These are phyloP conservation scores for Dimargaris cristalligena DNA, from an alignment of 192 early-diverging fungal genomes.

Conservation along the genomic window DNA sequence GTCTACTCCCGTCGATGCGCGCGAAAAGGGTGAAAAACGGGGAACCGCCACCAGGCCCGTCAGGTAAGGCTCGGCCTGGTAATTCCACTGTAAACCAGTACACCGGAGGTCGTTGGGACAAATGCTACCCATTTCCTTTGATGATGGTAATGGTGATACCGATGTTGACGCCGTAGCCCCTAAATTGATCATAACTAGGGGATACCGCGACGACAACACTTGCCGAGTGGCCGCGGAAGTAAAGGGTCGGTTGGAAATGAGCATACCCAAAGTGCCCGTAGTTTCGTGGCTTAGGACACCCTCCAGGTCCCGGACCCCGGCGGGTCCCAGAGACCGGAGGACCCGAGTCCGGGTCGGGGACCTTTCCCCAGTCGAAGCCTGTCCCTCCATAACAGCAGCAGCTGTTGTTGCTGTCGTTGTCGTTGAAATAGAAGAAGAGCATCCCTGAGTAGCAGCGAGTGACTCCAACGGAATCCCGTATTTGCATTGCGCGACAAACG, in stretches of 20 bases:
- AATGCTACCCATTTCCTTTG: background rate
- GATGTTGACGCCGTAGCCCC: background rate
- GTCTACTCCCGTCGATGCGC: background rate
- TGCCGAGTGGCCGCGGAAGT: background rate
- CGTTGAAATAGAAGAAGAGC: background rate
- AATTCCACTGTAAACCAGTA: constrained; percentile 4
- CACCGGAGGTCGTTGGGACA: background rate
- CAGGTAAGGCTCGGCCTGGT: background rate
- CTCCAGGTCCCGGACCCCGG: constrained; percentile 1
- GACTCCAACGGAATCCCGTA: background rate
- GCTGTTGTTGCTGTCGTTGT: background rate
- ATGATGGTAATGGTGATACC: background rate
- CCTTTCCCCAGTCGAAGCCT: background rate
- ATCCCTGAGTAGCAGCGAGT: background rate
- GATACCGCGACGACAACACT: background rate
- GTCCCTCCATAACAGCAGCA: background rate
- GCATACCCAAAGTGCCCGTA: background rate
- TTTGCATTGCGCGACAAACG: constrained; percentile 6
- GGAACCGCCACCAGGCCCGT: constrained; percentile 4
- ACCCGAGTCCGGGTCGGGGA: background rate
- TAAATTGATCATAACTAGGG: background rate
- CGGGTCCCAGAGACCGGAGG: background rate
- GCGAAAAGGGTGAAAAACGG: background rate
- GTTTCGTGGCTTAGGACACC: background rate
- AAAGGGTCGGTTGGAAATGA: constrained; percentile 1